These are phyloP conservation scores for Ascodesmis nigricans DNA, from an alignment of 495 filamentous ascomycete genomes.

Conservation along the genomic window DNA sequence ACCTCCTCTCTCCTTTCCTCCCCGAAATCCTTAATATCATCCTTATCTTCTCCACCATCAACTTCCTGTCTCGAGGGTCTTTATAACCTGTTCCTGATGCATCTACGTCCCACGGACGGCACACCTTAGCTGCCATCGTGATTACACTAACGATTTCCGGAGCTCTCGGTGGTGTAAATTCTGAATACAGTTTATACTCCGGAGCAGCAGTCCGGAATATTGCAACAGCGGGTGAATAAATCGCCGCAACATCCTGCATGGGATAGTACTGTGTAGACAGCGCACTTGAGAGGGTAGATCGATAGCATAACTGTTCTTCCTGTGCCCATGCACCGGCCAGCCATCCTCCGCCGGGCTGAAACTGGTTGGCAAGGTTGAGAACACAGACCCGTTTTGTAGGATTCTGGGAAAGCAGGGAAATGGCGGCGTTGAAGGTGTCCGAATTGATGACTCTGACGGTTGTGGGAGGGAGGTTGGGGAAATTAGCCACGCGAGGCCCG, in stretches of 20 bases:
- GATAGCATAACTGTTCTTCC: conserved; percentile 44
- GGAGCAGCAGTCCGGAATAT: conserved; percentile 28
- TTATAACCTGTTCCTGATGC: conserved; percentile 13
- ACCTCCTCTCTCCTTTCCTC: conserved; percentile 27
- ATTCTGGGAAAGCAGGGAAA: conserved; percentile 20
- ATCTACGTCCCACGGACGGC: too few species aligned
- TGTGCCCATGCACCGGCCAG: conserved; percentile 32
- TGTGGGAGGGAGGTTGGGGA: not conserved
- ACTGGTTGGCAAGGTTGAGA: conserved; percentile 38
- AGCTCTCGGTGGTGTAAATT: too few species aligned
- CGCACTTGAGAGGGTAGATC: conserved; percentile 31
- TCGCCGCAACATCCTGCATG: conserved; percentile 22
- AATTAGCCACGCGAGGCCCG: too few species aligned
- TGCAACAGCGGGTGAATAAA: conserved; percentile 38
- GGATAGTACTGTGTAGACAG: conserved; percentile 33
- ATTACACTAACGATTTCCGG: too few species aligned
- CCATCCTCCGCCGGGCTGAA: conserved; percentile 34
- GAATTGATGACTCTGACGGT: conserved; percentile 24
- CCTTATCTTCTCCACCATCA: conserved; percentile 40
- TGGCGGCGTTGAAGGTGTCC: conserved; percentile 32
- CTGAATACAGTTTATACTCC: conserved; percentile 17
- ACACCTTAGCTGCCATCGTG: too few species aligned
- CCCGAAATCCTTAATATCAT: conserved; percentile 34
- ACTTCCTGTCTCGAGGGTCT: conserved; percentile 22
- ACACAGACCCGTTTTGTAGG: conserved; percentile 27